Percentiles rank a stretch among this genome's conserved stretches.
These are phyloP conservation scores for Salvia rosmarinus DNA, from an alignment of 257 asterid species.

Conservation along the genomic window DNA sequence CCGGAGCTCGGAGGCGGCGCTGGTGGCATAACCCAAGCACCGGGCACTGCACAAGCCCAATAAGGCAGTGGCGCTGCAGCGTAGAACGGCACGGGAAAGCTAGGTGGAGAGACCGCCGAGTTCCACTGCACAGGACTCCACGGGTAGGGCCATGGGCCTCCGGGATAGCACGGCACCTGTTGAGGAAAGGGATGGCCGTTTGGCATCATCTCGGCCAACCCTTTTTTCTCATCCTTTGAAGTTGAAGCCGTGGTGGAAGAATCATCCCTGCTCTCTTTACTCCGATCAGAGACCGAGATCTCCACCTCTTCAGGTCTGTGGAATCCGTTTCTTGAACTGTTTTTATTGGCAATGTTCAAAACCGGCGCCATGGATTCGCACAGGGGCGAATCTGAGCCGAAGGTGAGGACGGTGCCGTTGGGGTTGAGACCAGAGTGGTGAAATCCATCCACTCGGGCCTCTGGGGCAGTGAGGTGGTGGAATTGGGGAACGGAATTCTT, in stretches of 20 bases:
- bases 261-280: constrained; percentile 50
- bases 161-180: constrained; percentile 59
- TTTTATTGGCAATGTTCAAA: constrained; percentile 56
- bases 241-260: constrained; percentile 45
- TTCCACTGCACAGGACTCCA: constrained; percentile 66
- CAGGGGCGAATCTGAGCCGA: constrained; percentile 64
- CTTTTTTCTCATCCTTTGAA: constrained; percentile 54
- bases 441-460: constrained; percentile 49
- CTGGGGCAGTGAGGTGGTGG: constrained; percentile 55
- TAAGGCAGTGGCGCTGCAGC: constrained; percentile 59
- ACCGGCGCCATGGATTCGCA: constrained; percentile 74
- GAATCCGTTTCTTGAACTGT: constrained; percentile 44
- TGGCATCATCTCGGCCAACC: constrained; percentile 41
- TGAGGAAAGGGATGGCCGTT: constrained; percentile 51
- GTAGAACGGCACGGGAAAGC: constrained; percentile 62
- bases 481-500: constrained; percentile 63
- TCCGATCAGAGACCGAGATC: constrained; percentile 40
- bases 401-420: constrained; percentile 64
- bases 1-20: constrained; percentile 39
- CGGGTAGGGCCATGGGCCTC: constrained; percentile 75
- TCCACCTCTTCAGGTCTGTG: constrained; percentile 51
- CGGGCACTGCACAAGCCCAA: constrained; percentile 66
- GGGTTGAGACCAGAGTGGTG: constrained; percentile 47
- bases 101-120: constrained; percentile 46
- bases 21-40: constrained; percentile 51